Evolutionary conservation across 345 rosid species (phyloP), one percentile per base, ranked within the genome.

Genomic region (Eucalyptus tenuipes): DNA sequence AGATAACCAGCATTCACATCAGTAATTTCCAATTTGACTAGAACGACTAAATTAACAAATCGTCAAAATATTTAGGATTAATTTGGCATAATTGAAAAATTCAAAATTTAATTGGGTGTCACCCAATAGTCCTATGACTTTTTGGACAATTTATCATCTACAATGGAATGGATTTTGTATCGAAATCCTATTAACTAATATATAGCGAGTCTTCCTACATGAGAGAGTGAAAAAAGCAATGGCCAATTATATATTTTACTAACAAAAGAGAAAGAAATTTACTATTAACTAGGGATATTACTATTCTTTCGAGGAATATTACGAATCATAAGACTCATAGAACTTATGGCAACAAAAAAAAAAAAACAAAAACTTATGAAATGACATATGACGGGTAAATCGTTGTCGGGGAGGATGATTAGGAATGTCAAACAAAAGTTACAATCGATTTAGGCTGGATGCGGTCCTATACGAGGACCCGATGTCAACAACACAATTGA

Each of bases 1-100:
- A 59, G 31, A 29, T 55, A 55, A 55, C 31, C 8, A 25, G 0
- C 4, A 12, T 27, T 27, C 31, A 59, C 31, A 27, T 59, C 4
- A 27, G 0, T 2, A 29, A 59, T 59, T 59, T 59, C 3, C 8
- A 59, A 27, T 59, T 27, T 59, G 15, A 3, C 1, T 13, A 1
- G 2, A 59, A 59, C 7, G 0, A 59, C 68, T 25, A 59, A 61
- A 61, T 61, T 29, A 16, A 5, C 8, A 29, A 29, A 27, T 13
- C 4, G 0, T 61, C 0, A 61, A 61, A 61, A 61, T 29, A 4
- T 61, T 59, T 5, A 59, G 3, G 8, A 59, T 13, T 59, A 12
- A 59, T 27, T 5, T 59, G 31, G 2, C 8, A 27, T 13, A 59
- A 27, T 59, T 59, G 16, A 27, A 59, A 59, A 6, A 1, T 59